phyloP scores from a whole-genome alignment of 2,329 filamentous ascomycete species.

The Shiraia bambusicola region DNA sequence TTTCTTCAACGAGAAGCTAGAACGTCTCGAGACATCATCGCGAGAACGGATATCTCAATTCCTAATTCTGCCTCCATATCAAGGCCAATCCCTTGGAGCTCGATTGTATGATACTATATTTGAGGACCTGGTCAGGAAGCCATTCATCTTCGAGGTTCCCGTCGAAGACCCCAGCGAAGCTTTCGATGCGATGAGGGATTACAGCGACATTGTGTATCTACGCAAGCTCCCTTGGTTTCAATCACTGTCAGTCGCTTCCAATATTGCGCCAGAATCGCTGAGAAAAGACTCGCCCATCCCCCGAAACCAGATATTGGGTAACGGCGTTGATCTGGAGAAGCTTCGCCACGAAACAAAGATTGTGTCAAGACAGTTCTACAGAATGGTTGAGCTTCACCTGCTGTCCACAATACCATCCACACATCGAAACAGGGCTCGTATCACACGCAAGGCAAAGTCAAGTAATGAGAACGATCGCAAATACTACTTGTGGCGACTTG shows the following conservation, averaged over 20 bases:
- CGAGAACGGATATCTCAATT: constrained; percentile 91
- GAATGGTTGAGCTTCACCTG: constrained; percentile 74
- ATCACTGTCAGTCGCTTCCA: constrained; percentile 54
- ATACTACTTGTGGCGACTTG: constrained; percentile 70
- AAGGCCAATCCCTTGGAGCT: constrained; percentile 75
- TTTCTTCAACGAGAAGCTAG: constrained; percentile 31
- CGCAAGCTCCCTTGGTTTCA: constrained; percentile 60
- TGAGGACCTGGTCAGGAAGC: constrained; percentile 63
- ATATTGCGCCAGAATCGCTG: constrained; percentile 53
- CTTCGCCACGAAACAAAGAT: constrained; percentile 69
- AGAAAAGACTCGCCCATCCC: constrained; percentile 55
- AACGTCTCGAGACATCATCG: constrained; percentile 66
- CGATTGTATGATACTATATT: constrained; percentile 82
- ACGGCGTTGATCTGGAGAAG: constrained; percentile 54
- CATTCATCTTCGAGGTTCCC: constrained; percentile 77
- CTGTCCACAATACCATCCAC: constrained; percentile 57
- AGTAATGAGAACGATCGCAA: constrained; percentile 61
- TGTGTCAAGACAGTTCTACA: constrained; percentile 71
- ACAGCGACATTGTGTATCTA: constrained; percentile 70
- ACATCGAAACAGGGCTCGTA: constrained; percentile 52
- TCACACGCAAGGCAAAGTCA: constrained; percentile 48
- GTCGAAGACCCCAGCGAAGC: constrained; percentile 91
- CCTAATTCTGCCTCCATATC: constrained; percentile 83
- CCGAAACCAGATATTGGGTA: constrained; percentile 58
- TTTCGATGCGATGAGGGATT: constrained; percentile 78